Conservation (phyloP, 225 moss, liverwort and hornwort genomes). For the Marchantia polymorpha region DNA sequence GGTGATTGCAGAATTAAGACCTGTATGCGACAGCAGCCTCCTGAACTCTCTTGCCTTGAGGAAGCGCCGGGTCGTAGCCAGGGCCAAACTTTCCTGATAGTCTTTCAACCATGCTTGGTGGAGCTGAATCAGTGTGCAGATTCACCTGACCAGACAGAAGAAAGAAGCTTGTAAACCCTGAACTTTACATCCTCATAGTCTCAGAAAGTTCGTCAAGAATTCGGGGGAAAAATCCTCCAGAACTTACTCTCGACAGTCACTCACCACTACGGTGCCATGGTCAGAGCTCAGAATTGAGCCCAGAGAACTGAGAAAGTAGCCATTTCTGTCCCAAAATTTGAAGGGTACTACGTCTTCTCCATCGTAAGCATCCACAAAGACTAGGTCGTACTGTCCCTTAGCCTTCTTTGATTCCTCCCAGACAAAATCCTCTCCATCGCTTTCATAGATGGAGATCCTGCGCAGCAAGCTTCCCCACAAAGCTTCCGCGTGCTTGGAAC, state of each 20-base stretch:
- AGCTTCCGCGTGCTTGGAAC: neutral
- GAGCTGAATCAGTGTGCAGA: constrained; percentile 84
- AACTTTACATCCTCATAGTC: neutral
- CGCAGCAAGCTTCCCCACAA: constrained; percentile 60
- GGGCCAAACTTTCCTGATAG: constrained; percentile 78
- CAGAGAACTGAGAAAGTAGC: constrained; percentile 60
- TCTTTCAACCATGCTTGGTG: constrained; percentile 70
- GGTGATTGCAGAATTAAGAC: constrained; percentile 31
- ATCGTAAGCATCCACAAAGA: constrained; percentile 93
- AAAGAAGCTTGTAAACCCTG: neutral
- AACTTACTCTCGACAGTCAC: neutral
- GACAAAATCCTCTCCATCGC: constrained; percentile 75
- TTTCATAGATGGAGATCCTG: constrained; percentile 61
- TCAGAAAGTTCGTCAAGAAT: neutral
- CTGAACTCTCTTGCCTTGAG: constrained; percentile 72
- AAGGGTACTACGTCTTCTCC: constrained; percentile 79
- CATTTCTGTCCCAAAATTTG: constrained; percentile 65
- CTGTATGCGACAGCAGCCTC: constrained; percentile 79
- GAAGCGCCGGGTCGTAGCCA: constrained; percentile 67
- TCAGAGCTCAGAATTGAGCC: constrained; percentile 59
- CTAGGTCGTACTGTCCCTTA: constrained; percentile 60
- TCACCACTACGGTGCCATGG: constrained; percentile 92
- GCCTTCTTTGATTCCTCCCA: constrained; percentile 36
- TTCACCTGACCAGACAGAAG: constrained; percentile 56
- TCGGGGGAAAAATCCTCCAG: too few relatives aligned